These are phyloP conservation scores for Ramaria rubella DNA, from an alignment of 768 basidiomycete species.

Conservation along the genomic window DNA sequence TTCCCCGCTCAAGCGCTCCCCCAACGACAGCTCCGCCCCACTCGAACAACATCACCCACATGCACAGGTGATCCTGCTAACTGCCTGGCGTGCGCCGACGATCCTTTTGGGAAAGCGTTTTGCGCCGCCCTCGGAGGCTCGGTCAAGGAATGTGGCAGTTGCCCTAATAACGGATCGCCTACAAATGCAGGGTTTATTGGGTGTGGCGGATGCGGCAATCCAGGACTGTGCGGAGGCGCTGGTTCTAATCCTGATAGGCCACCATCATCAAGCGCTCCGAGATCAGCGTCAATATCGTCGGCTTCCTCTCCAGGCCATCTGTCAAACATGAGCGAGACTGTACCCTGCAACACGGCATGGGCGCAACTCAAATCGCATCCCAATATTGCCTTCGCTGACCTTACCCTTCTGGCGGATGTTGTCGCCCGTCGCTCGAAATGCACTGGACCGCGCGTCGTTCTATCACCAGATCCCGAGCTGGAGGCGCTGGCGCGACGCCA, in stretches of 20 bases:
- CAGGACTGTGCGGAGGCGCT: constrained; percentile 27
- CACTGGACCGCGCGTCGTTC: constrained; percentile 58
- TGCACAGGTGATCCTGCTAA: constrained; percentile 87
- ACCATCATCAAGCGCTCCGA: background rate
- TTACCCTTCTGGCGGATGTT: constrained; percentile 80
- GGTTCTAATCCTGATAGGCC: constrained; percentile 12
- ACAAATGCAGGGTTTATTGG: constrained; percentile 16
- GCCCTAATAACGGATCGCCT: constrained; percentile 36
- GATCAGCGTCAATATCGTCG: background rate
- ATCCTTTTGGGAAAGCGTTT: constrained; percentile 83
- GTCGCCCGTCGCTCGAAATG: constrained; percentile 79
- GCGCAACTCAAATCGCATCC: constrained; percentile 81
- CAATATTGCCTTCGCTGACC: constrained; percentile 78
- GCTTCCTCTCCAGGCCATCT: constrained; percentile 1
- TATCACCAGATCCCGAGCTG: constrained; percentile 51
- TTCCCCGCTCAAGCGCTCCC: constrained; percentile 26
- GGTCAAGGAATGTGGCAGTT: constrained; percentile 49
- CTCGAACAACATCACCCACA: constrained; percentile 16
- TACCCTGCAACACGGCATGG: constrained; percentile 82
- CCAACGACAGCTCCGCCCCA: constrained; percentile 26
- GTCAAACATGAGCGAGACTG: constrained; percentile 37
- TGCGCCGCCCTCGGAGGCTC: constrained; percentile 68
- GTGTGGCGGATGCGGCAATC: constrained; percentile 25
- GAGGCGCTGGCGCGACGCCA: constrained; percentile 26
- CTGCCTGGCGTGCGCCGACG: constrained; percentile 79